Evolutionary conservation across 805 yeast genomes (phyloP), one percentile per base, ranked within the genome.

Genomic region (Nakazawaea ambrosiae): DNA sequence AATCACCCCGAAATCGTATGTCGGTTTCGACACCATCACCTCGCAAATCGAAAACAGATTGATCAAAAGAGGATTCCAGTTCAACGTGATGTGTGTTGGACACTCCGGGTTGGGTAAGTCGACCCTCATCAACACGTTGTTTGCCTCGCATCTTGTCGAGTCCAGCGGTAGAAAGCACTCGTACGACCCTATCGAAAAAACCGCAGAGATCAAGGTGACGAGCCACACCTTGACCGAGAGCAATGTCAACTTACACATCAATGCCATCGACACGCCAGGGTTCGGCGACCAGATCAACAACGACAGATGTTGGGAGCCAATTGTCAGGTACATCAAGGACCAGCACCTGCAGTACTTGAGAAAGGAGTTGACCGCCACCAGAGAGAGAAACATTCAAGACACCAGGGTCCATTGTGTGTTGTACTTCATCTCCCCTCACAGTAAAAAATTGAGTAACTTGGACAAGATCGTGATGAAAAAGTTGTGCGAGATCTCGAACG

Each of bases 241-340:
- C 58, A 84, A 83, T 47, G 97, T 92, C 40, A 78, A 80, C 45
- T 75, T 92, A 57, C 81, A 81, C 51, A 66, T 92, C 46, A 89
- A 87, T 51, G 78, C 92, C 39, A 85, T 92, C 55, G 98, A 92
- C 58, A 92, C 98, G 3, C 97, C 97, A 16, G 97, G 97, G 12
- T 92, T 87, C 67, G 97, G 96, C 27, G 98, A 92, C 68, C 96
- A 85, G 63, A 83, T 92, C 48, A 85, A 88, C 65, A 89, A 89
- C 61, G 94, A 85, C 52, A 84, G 82, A 61, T 88, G 95, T 62
- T 90, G 97, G 96, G 97, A 89, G 51, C 96, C 96, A 37, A 79
- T 89, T 45, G 81, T 89, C 47, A 87, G 86, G 62, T 89, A 88
- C 63, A 86, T 89, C 57, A 89, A 89, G 64, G 97, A 89, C 61